These are phyloP conservation scores for Theobroma cacao DNA, from an alignment of 345 rosid genomes.

Conservation along the genomic window DNA sequence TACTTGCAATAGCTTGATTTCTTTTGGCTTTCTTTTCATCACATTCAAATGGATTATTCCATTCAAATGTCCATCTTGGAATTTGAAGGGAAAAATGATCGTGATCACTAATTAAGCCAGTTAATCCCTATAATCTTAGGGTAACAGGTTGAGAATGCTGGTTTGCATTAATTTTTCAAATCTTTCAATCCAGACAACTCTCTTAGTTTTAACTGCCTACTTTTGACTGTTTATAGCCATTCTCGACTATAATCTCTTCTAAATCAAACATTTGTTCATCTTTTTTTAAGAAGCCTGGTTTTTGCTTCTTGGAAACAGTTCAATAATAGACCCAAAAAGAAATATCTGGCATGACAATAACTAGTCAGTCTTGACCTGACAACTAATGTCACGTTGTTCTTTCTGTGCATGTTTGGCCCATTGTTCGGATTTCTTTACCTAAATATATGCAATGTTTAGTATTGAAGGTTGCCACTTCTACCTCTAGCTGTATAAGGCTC, in stretches of 20 bases:
- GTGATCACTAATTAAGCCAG: background rate
- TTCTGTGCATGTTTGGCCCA: slow-evolving; percentile 35
- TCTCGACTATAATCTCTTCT: background rate
- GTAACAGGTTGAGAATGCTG: slow-evolving; percentile 3
- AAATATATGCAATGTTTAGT: slow-evolving; percentile 4
- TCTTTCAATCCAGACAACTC: slow-evolving; percentile 12
- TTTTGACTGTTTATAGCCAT: background rate
- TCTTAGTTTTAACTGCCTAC: background rate
- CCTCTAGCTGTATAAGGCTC: background rate
- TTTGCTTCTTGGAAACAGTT: slow-evolving; percentile 31
- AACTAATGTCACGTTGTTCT: slow-evolving; percentile 28
- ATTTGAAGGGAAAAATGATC: background rate
- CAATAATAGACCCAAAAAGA: slow-evolving; percentile 37
- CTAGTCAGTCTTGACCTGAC: slow-evolving; percentile 20
- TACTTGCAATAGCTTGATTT: background rate
- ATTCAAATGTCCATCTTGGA: background rate
- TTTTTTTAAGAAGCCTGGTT: slow-evolving; percentile 7
- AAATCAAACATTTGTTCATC: slow-evolving; percentile 4
- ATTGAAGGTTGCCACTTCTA: background rate
- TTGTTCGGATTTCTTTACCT: slow-evolving; percentile 13
- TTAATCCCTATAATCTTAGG: background rate
- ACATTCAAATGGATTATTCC: background rate
- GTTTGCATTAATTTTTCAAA: background rate
- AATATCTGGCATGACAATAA: slow-evolving; percentile 29
- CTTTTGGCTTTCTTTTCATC: background rate